Evolutionary conservation across 805 yeast genomes (phyloP).

Genomic region (Saturnispora quitensis): DNA sequence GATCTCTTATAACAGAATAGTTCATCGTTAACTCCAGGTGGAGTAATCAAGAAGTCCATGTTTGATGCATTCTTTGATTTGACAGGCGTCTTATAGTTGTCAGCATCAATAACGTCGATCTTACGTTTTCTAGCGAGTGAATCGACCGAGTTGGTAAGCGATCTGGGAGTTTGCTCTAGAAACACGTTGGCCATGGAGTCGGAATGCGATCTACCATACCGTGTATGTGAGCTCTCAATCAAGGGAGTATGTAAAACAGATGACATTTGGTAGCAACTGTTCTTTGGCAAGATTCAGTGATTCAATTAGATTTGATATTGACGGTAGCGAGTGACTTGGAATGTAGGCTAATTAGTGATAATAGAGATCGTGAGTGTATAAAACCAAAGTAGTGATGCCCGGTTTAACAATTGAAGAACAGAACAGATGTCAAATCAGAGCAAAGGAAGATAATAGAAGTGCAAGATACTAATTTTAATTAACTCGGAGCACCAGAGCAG

Average conservation of each 20-base stretch:
- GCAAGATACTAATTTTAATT: neutral
- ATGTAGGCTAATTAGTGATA: neutral
- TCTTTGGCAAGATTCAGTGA: neutral
- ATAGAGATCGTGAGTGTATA: neutral
- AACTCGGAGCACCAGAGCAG: neutral
- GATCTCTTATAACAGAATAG: slow-evolving; percentile 16
- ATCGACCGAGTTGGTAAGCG: slow-evolving; percentile 3
- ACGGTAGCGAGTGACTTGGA: neutral
- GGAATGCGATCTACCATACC: slow-evolving; percentile 26
- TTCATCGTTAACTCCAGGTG: slow-evolving; percentile 8
- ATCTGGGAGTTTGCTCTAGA: slow-evolving; percentile 19
- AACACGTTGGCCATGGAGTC: slow-evolving; percentile 24
- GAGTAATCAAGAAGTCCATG: slow-evolving; percentile 6
- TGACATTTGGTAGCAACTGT: neutral
- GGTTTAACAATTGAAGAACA: neutral
- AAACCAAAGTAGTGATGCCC: neutral
- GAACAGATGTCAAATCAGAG: neutral
- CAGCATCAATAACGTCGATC: slow-evolving; percentile 6
- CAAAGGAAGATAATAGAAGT: neutral
- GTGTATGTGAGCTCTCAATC: slow-evolving; percentile 4
- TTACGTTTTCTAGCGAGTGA: slow-evolving; percentile 2
- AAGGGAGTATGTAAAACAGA: neutral
- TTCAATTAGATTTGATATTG: neutral
- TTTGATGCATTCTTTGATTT: neutral
- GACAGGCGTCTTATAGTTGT: slow-evolving; percentile 4